phyloP scores from a whole-genome alignment of 305 asterid genomes.

The Fraxinus velutina region DNA sequence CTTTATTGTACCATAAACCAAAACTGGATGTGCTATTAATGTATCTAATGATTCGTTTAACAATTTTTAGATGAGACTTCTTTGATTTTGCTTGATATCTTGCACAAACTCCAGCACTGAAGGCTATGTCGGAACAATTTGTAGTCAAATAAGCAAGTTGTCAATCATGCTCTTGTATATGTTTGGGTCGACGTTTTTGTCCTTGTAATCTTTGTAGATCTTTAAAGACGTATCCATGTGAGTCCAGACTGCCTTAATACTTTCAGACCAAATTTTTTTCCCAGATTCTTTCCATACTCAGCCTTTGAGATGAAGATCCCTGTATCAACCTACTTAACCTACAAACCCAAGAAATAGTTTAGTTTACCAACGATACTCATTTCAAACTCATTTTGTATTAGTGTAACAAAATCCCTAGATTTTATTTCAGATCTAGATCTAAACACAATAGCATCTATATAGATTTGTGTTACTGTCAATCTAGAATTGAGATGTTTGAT shows the following conservation, averaged over 20 bases:
- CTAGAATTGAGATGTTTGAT: too few relatives aligned
- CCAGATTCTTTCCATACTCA: background rate
- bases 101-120: background rate
- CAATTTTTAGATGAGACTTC: too few relatives aligned
- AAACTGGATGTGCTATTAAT: too few relatives aligned
- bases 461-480: too few relatives aligned
- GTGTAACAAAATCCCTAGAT: too few relatives aligned
- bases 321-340: background rate
- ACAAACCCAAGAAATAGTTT: background rate
- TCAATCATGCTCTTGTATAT: background rate
- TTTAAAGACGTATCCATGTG: background rate
- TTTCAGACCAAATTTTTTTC: background rate
- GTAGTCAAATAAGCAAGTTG: background rate
- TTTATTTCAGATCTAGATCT: too few relatives aligned
- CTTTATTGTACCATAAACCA: too few relatives aligned
- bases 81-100: too few relatives aligned
- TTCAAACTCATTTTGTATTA: too few relatives aligned
- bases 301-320: background rate
- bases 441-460: too few relatives aligned
- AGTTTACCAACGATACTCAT: too few relatives aligned
- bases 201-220: background rate
- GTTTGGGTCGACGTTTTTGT: background rate
- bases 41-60: too few relatives aligned
- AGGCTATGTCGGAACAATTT: background rate
- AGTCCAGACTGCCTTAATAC: background rate